Evolutionary conservation across 768 basidiomycete genomes (phyloP).

Genomic region (Postia placenta): DNA sequence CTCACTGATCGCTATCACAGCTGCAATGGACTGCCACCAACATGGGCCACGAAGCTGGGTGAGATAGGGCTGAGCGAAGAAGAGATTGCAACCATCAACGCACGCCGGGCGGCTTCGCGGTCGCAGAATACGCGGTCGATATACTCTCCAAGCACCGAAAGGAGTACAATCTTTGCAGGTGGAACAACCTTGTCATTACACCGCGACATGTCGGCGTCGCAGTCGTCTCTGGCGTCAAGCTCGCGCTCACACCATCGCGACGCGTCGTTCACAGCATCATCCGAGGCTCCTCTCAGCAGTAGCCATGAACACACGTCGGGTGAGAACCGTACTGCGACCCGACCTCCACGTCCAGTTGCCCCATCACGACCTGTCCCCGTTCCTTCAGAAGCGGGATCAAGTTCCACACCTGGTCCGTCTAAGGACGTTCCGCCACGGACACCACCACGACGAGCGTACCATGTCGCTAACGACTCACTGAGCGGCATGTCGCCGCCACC

Average conservation of each 20-base stretch:
- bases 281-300: neutral
- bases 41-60: slow-evolving; percentile 59
- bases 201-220: slow-evolving; percentile 13
- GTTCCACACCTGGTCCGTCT: neutral
- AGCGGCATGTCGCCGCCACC: slow-evolving; percentile 38
- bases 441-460: slow-evolving; percentile 35
- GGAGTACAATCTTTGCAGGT: neutral
- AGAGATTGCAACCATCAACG: slow-evolving; percentile 58
- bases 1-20: slow-evolving; percentile 24
- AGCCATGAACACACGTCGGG: slow-evolving; percentile 5
- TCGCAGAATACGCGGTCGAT: slow-evolving; percentile 15
- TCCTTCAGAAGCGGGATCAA: slow-evolving; percentile 5
- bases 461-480: slow-evolving; percentile 34
- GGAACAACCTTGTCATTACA: slow-evolving; percentile 2
- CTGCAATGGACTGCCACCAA: slow-evolving; percentile 63
- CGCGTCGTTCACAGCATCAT: neutral
- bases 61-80: slow-evolving; percentile 62
- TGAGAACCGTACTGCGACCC: slow-evolving; percentile 3
- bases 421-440: slow-evolving; percentile 19
- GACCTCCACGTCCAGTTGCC: slow-evolving; percentile 8
- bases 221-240: slow-evolving; percentile 9
- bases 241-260: slow-evolving; percentile 4
- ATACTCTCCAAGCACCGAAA: slow-evolving; percentile 11
- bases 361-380: slow-evolving; percentile 3
- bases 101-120: slow-evolving; percentile 24